A percentile compares a stretch with the other conserved stretches of the same genome.
Conservation (phyloP, 1,284 basidiomycete species). For the Coniferiporia sulphurascens region DNA sequence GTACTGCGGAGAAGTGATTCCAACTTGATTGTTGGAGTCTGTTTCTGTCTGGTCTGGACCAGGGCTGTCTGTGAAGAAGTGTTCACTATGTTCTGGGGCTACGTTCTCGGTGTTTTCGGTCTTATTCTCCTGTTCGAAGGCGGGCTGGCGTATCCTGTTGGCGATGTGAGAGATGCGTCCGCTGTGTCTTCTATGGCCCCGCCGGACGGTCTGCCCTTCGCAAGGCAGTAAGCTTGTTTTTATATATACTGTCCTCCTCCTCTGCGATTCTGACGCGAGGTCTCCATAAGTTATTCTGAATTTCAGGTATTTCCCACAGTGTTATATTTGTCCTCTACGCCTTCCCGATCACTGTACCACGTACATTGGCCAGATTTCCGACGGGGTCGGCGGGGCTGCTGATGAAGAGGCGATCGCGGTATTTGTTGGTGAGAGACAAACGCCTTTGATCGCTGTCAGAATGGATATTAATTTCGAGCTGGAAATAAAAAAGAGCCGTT, state of each 20-base stretch:
- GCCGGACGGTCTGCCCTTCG: neutral
- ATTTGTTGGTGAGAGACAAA: conserved; percentile 6
- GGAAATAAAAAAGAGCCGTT: conserved; percentile 4
- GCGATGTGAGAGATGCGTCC: too few relatives aligned
- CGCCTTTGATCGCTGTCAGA: too few relatives aligned
- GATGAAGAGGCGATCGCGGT: conserved; percentile 10
- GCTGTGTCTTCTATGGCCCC: too few relatives aligned
- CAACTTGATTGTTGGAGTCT: too few relatives aligned
- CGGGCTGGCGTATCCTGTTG: too few relatives aligned
- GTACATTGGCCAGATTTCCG: conserved; percentile 9
- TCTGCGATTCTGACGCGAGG: neutral
- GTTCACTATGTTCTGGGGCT: too few relatives aligned
- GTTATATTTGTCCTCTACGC: neutral
- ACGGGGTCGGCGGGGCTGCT: conserved; percentile 13
- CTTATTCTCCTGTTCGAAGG: too few relatives aligned
- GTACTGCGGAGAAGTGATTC: too few relatives aligned
- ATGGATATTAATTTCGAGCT: neutral
- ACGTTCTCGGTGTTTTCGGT: too few relatives aligned
- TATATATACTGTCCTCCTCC: neutral
- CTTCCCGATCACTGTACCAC: too few relatives aligned
- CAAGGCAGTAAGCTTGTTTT: neutral
- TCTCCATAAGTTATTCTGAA: neutral
- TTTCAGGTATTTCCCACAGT: conserved; percentile 3
- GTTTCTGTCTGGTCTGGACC: too few relatives aligned
- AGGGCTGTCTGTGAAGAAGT: too few relatives aligned